These are phyloP conservation scores for Davidsoniella eucalypti DNA, from an alignment of 2,329 filamentous ascomycete species.

Conservation along the genomic window DNA sequence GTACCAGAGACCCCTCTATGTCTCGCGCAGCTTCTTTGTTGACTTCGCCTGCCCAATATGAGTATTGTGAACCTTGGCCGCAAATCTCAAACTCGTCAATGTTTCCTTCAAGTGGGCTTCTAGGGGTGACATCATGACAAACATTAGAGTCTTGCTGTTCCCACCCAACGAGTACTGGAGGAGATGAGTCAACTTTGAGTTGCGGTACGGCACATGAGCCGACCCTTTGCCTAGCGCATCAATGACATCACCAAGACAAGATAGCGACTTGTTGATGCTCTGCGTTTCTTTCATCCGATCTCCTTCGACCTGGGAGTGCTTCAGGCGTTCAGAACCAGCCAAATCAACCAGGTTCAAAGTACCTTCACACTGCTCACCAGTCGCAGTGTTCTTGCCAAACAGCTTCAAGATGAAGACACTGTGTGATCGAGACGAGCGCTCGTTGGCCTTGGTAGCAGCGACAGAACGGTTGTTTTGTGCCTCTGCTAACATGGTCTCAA, in stretches of 20 bases:
- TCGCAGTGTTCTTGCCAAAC: constrained; percentile 51
- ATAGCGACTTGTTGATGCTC: constrained; percentile 90
- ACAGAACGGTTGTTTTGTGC: constrained; percentile 80
- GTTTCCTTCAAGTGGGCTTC: constrained; percentile 86
- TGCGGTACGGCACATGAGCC: constrained; percentile 79
- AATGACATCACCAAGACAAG: constrained; percentile 87
- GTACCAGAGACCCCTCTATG: not conserved
- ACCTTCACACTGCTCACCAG: constrained; percentile 73
- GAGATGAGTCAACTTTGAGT: constrained; percentile 91
- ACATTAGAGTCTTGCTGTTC: constrained; percentile 97
- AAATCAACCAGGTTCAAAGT: constrained; percentile 92
- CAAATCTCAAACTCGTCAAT: constrained; percentile 85
- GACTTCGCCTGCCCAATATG: constrained; percentile 81
- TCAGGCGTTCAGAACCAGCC: constrained; percentile 79
- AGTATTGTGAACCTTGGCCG: constrained; percentile 84
- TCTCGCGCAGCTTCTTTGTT: constrained; percentile 37
- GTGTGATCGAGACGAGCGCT: constrained; percentile 84
- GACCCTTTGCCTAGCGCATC: constrained; percentile 75
- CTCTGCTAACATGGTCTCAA: constrained; percentile 62
- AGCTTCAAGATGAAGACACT: constrained; percentile 89
- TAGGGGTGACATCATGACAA: constrained; percentile 91
- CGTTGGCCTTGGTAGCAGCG: constrained; percentile 93
- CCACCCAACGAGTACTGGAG: constrained; percentile 89
- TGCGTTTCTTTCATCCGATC: constrained; percentile 86
- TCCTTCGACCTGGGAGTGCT: constrained; percentile 72